phyloP scores from a whole-genome alignment of 768 basidiomycete genomes.

The Leccinum subgranulosum region DNA sequence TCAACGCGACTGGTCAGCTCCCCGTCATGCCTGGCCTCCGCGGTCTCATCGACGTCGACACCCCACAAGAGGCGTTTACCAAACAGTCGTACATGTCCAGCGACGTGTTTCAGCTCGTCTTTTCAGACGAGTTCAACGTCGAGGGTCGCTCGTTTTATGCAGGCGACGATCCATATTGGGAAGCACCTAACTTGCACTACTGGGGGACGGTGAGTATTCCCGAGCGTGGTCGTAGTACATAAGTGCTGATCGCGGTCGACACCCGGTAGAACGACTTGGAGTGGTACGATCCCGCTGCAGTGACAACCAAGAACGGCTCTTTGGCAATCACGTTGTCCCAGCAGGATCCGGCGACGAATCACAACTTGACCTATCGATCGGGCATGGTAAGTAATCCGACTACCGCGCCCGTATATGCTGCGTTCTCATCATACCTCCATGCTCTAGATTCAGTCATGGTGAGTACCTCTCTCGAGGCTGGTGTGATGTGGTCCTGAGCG shows the following conservation, averaged over 20 bases:
- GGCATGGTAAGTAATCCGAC: slow-evolving; percentile 30
- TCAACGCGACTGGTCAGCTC: slow-evolving; percentile 69
- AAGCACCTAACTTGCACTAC: slow-evolving; percentile 58
- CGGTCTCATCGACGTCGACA: slow-evolving; percentile 53
- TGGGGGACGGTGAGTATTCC: slow-evolving; percentile 50
- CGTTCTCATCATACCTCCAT: slow-evolving; percentile 25
- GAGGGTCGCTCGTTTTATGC: slow-evolving; percentile 71
- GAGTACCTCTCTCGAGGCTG: neutral
- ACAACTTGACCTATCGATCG: slow-evolving; percentile 45
- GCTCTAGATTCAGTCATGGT: slow-evolving; percentile 32
- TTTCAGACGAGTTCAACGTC: slow-evolving; percentile 78
- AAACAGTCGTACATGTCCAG: slow-evolving; percentile 37
- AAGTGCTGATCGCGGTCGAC: slow-evolving; percentile 7
- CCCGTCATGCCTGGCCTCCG: slow-evolving; percentile 40
- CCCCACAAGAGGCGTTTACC: slow-evolving; percentile 44
- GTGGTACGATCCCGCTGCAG: slow-evolving; percentile 55
- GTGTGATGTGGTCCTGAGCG: slow-evolving; percentile 1
- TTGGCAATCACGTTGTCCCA: slow-evolving; percentile 49
- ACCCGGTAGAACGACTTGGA: slow-evolving; percentile 40
- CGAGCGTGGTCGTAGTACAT: too few relatives aligned
- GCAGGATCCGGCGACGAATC: slow-evolving; percentile 38
- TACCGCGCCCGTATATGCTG: neutral
- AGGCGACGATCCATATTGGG: slow-evolving; percentile 66
- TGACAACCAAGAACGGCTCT: slow-evolving; percentile 50
- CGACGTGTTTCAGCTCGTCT: slow-evolving; percentile 52